These are phyloP conservation scores for Schrenkiella parvula DNA, from an alignment of 345 rosid genomes.

Conservation along the genomic window DNA sequence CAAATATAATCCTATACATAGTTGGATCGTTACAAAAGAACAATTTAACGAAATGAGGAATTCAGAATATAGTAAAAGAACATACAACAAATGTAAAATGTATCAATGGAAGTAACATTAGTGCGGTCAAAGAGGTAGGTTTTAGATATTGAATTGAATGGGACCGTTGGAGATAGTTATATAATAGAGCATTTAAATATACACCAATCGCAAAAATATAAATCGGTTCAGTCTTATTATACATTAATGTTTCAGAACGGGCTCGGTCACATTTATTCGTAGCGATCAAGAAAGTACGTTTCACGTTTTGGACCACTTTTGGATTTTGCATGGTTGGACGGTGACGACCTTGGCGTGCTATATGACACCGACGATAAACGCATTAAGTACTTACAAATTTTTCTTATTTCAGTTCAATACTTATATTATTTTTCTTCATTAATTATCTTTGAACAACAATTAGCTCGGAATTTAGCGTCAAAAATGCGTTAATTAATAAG, in stretches of 20 bases:
- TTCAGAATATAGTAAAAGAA: background rate
- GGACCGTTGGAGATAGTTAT: background rate
- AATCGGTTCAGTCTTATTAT: background rate
- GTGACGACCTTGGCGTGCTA: background rate
- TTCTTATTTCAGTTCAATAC: background rate
- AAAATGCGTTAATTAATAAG: background rate
- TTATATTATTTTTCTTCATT: background rate
- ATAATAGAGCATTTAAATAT: background rate
- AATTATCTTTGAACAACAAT: background rate
- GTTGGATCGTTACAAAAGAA: background rate
- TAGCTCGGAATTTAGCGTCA: constrained; percentile 1
- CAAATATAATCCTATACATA: background rate
- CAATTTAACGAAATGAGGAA: background rate
- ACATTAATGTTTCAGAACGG: background rate
- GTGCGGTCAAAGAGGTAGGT: background rate
- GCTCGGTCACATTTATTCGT: background rate
- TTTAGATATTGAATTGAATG: constrained; percentile 6
- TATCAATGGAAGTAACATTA: background rate
- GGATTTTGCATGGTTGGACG: background rate
- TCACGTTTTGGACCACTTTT: constrained; percentile 6
- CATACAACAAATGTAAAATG: background rate
- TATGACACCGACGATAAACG: background rate
- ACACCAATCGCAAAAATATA: background rate
- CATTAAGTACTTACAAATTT: background rate
- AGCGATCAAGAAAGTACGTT: background rate